Evolutionary conservation across 352 stramenopile genomes (phyloP).

Genomic region (Globisporangium acanthophoron): DNA sequence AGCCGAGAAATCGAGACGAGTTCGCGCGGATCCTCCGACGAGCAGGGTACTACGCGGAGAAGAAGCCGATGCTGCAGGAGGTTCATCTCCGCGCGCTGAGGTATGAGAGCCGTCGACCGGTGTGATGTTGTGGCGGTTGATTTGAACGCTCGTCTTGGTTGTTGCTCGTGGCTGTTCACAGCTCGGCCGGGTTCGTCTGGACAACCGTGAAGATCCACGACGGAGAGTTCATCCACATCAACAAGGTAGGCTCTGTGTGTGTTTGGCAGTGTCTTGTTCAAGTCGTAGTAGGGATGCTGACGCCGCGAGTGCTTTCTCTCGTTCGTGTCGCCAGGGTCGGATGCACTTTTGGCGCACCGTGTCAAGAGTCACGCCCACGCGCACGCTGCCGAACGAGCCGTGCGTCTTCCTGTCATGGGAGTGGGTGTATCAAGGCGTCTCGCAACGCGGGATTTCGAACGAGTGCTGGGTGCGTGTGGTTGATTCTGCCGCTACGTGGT

Average conservation of each 20-base stretch:
- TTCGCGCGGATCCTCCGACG: slow-evolving; percentile 58
- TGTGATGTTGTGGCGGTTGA: neutral
- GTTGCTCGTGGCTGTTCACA: slow-evolving; percentile 6
- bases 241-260: slow-evolving; percentile 37
- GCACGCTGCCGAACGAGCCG: slow-evolving; percentile 24
- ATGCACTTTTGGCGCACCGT: slow-evolving; percentile 84
- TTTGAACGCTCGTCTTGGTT: neutral
- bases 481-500: too few relatives aligned
- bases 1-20: slow-evolving; percentile 48
- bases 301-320: neutral
- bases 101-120: slow-evolving; percentile 11
- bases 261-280: neutral
- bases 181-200: slow-evolving; percentile 63
- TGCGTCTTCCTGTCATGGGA: slow-evolving; percentile 83
- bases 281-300: neutral
- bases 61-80: slow-evolving; percentile 74
- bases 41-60: slow-evolving; percentile 51
- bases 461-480: slow-evolving; percentile 61
- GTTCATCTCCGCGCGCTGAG: slow-evolving; percentile 59
- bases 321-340: slow-evolving; percentile 28
- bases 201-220: slow-evolving; percentile 70
- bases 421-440: slow-evolving; percentile 83
- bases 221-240: slow-evolving; percentile 81
- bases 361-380: slow-evolving; percentile 27
- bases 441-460: slow-evolving; percentile 68